A percentile compares a stretch with the other conserved stretches of the same genome.
Evolutionary conservation across 257 asterid genomes (phyloP).

Genomic region (Solanum etuberosum): DNA sequence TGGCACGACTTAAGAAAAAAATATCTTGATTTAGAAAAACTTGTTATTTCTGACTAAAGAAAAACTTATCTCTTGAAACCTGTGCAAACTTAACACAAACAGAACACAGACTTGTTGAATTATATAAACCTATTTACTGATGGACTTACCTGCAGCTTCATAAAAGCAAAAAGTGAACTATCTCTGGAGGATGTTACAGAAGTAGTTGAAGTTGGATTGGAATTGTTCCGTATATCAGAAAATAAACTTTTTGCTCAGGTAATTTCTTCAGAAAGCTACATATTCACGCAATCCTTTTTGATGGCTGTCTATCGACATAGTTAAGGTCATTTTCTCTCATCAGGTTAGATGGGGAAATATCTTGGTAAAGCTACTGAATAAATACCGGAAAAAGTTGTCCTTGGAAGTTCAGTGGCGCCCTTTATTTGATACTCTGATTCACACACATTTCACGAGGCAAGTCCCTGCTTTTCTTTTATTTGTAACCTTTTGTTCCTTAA

Average conservation of each 20-base stretch:
- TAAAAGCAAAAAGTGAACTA: conserved; percentile 85
- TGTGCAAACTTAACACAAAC: not conserved
- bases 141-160: conserved; percentile 39
- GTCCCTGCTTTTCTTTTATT: conserved; percentile 1
- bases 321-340: conserved; percentile 15
- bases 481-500: not conserved
- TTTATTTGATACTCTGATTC: conserved; percentile 62
- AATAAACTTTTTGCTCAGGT: conserved; percentile 84
- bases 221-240: conserved; percentile 57
- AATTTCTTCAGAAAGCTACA: conserved; percentile 8
- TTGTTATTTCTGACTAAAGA: not conserved
- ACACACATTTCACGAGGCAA: conserved; percentile 85
- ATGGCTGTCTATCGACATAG: not conserved
- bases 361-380: conserved; percentile 72
- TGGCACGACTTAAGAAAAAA: not conserved
- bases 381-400: conserved; percentile 68
- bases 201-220: conserved; percentile 57
- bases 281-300: not conserved
- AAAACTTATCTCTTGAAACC: not conserved
- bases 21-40: not conserved
- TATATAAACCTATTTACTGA: not conserved
- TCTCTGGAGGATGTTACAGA: conserved; percentile 65
- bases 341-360: conserved; percentile 98
- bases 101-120: not conserved
- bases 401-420: conserved; percentile 86